phyloP scores from a whole-genome alignment of 306 rosid genomes.

The Cajanus cajan region DNA sequence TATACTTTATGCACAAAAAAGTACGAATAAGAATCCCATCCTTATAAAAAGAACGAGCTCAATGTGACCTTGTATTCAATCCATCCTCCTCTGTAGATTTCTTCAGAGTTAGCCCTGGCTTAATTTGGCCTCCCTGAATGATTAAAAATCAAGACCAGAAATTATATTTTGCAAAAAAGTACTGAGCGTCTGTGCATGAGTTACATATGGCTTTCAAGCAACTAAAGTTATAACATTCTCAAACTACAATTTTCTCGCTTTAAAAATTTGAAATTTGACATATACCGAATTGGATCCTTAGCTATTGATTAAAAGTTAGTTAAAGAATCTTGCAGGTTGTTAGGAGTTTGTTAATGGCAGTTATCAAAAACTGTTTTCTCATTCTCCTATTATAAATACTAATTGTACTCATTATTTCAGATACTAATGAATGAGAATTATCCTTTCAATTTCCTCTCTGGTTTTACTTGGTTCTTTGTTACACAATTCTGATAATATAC shows the following conservation, averaged over 20 bases:
- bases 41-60: slow-evolving; percentile 29
- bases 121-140: slow-evolving; percentile 62
- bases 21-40: slow-evolving; percentile 3
- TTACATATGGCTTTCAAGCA: slow-evolving; percentile 4
- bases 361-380: too few species aligned
- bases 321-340: too few species aligned
- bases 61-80: slow-evolving; percentile 33
- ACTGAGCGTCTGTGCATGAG: neutral
- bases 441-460: too few species aligned
- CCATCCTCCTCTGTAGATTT: slow-evolving; percentile 49
- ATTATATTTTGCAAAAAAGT: neutral
- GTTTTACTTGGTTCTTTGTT: too few species aligned
- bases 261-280: neutral
- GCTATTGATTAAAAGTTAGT: too few species aligned
- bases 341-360: too few species aligned
- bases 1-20: neutral
- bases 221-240: slow-evolving; percentile 22
- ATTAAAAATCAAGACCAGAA: slow-evolving; percentile 20
- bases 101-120: slow-evolving; percentile 52
- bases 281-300: too few species aligned
- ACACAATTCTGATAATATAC: too few species aligned
- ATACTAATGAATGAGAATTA: too few species aligned
- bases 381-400: too few species aligned
- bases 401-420: too few species aligned
- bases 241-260: neutral